phyloP scores from a whole-genome alignment of 352 stramenopile species.

The Blastocystis sp. region DNA sequence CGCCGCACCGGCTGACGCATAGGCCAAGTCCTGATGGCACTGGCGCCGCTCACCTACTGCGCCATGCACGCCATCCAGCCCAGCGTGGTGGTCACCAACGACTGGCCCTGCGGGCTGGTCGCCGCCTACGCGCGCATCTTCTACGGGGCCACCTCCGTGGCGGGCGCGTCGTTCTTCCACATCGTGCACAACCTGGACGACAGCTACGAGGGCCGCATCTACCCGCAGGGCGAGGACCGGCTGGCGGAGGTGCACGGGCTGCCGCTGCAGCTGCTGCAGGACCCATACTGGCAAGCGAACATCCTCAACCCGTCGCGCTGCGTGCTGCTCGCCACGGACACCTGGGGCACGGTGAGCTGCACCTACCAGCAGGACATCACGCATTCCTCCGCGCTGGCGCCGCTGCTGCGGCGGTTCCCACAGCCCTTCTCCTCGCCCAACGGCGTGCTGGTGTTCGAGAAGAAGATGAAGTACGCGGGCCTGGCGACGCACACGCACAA shows the following conservation, averaged over 20 bases:
- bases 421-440: constrained; percentile 72
- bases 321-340: constrained; percentile 70
- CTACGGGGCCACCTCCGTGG: constrained; percentile 16
- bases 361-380: constrained; percentile 70
- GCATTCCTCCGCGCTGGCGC: constrained; percentile 59
- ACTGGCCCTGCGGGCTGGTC: constrained; percentile 71
- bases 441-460: constrained; percentile 68
- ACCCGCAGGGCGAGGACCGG: constrained; percentile 64
- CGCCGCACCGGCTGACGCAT: not conserved
- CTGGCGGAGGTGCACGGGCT: constrained; percentile 64
- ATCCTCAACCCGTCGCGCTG: constrained; percentile 71
- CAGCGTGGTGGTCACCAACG: constrained; percentile 70
- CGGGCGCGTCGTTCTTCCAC: constrained; percentile 70
- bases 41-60: constrained; percentile 56
- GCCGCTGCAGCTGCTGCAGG: constrained; percentile 66
- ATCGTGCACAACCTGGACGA: constrained; percentile 72
- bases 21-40: constrained; percentile 63
- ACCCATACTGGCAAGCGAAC: constrained; percentile 69
- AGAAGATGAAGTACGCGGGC: constrained; percentile 20
- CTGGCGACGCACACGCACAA: constrained; percentile 68
- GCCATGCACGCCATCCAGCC: constrained; percentile 15
- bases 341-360: constrained; percentile 71
- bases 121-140: constrained; percentile 69
- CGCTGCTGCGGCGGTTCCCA: constrained; percentile 65
- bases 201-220: constrained; percentile 71